phyloP scores from a whole-genome alignment of 2,329 filamentous ascomycete genomes.

The Neonectria neomacrospora region DNA sequence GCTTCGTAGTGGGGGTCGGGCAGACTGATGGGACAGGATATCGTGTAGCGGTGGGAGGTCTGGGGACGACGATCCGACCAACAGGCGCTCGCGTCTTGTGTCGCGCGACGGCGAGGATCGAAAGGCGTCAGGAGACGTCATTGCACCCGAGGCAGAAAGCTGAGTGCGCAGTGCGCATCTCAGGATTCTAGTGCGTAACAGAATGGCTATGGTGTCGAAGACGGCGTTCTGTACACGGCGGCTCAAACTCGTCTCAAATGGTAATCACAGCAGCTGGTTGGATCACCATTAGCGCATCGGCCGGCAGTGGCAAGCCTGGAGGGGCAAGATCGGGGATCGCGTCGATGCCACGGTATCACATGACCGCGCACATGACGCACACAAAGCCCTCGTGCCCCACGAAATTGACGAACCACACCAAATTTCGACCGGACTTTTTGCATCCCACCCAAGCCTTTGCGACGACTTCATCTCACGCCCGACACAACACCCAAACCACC shows the following conservation, averaged over 20 bases:
- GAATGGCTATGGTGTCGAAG: conserved; percentile 37
- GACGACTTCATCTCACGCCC: conserved; percentile 47
- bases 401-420: conserved; percentile 51
- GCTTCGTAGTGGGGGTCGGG: conserved; percentile 48
- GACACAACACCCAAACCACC: conserved; percentile 46
- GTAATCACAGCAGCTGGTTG: not conserved
- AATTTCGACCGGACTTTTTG: conserved; percentile 47
- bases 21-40: conserved; percentile 54
- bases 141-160: conserved; percentile 41
- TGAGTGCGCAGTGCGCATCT: conserved; percentile 62
- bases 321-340: conserved; percentile 32
- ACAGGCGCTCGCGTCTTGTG: conserved; percentile 47
- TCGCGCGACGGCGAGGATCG: conserved; percentile 46
- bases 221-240: conserved; percentile 14
- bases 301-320: conserved; percentile 13
- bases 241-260: not conserved
- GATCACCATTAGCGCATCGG: conserved; percentile 23
- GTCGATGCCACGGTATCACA: conserved; percentile 50
- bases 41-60: conserved; percentile 64
- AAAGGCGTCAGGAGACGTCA: conserved; percentile 50
- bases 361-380: conserved; percentile 50
- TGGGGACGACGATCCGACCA: conserved; percentile 62
- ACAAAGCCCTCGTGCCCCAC: conserved; percentile 52
- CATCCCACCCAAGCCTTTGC: conserved; percentile 47
- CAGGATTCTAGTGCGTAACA: conserved; percentile 46